Conservation (phyloP, 2,329 filamentous ascomycete genomes). For the Myriosclerotinia scirpicola region DNA sequence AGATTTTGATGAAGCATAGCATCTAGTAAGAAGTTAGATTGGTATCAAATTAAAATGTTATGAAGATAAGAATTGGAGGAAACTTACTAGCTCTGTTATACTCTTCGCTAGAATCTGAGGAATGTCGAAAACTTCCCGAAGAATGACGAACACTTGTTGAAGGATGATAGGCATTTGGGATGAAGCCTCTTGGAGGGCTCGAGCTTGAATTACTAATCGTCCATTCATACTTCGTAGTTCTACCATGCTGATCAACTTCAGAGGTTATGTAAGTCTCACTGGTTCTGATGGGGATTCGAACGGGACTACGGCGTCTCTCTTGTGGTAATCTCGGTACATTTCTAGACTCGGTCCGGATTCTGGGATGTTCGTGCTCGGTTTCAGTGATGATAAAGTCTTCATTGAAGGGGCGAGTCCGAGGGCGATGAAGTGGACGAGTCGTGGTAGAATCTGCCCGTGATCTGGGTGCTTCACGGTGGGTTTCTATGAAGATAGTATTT, state of each 20-base stretch:
- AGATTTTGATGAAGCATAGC: slow-evolving; percentile 6
- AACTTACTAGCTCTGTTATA: slow-evolving; percentile 14
- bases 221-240: not conserved
- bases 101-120: slow-evolving; percentile 11
- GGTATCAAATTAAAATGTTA: too few relatives aligned
- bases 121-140: not conserved
- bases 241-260: slow-evolving; percentile 10
- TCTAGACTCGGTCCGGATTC: not conserved
- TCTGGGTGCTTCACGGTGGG: too few relatives aligned
- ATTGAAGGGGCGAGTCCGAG: not conserved
- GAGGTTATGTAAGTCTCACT: slow-evolving; percentile 7
- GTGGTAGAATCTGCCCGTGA: not conserved
- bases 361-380: not conserved
- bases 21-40: not conserved
- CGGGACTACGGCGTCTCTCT: not conserved
- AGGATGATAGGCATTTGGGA: not conserved
- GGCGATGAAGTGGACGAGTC: not conserved
- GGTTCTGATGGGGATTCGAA: not conserved
- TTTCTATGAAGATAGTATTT: too few relatives aligned
- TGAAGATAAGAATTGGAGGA: not conserved
- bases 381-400: not conserved
- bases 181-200: not conserved
- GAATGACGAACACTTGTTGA: not conserved
- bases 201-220: slow-evolving; percentile 8
- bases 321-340: not conserved